Evolutionary conservation across 169 alveolate species (phyloP), one percentile per base, ranked within the genome.

Genomic region (Eimeria maxima): DNA sequence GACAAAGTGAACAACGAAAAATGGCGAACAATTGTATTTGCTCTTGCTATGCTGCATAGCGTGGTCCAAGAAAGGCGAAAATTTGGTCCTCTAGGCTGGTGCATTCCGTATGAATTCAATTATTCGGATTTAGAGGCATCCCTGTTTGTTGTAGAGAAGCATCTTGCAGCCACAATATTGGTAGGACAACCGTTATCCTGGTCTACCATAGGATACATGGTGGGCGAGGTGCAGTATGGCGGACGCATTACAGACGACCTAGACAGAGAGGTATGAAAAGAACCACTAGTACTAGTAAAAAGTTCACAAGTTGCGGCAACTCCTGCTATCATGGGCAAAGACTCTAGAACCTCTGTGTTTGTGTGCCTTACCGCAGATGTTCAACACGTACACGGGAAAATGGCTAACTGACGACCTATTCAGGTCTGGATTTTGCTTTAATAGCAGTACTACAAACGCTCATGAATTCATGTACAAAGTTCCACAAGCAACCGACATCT

Each of bases 81-180:
- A 96, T 99, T 98, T 98, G 99, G 99, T 63, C 80, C 83, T 27
- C 78, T 99, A 47, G 99, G 99, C 65, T 99, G 99, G 99, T 99
- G 99, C 97, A 98, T 99, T 65, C 99, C 99, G 50, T 99, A 99
- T 95, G 99, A 99, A 96, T 99, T 98, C 98, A 99, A 98, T 97
- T 98, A 98, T 97, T 98, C 99, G 13, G 99, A 99, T 96, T 97
- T 99, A 73, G 99, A 99, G 96, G 99, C 99, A 18, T 98, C 99
- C 27, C 98, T 98, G 42, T 94, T 97, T 67, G 99, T 98, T 97
- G 97, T 99, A 83, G 99, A 99, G 95, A 98, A 98, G 96, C 99
- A 99, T 96, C 97, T 98, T 76, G 98, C 99, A n/a, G 97, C 99
- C 81, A 97, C 98, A 57, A 95, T 98, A 50, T 96, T 99, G 47